These are phyloP conservation scores for Pseudogymnoascus pannorum DNA, from an alignment of 2,329 filamentous ascomycete genomes.

Conservation along the genomic window DNA sequence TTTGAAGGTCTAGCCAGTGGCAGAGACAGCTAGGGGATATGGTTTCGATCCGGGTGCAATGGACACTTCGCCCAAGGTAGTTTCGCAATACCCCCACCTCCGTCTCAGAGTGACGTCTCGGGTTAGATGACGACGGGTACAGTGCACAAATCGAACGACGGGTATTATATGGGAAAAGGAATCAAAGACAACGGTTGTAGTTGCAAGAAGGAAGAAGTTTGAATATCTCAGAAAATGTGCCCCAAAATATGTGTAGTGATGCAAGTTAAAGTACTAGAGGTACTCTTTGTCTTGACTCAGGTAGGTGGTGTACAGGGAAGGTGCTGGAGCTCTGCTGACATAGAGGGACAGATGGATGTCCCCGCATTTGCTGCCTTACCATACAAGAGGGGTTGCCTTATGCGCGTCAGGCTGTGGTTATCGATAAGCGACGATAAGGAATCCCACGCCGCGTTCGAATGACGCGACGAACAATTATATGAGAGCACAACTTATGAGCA, in stretches of 20 bases:
- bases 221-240: not conserved
- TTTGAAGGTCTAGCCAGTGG: slow-evolving; percentile 7
- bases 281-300: slow-evolving; percentile 5
- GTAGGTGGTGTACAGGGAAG: not conserved
- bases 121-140: not conserved
- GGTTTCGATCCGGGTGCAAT: not conserved
- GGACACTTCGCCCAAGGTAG: not conserved
- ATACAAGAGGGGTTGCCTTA: not conserved
- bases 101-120: slow-evolving; percentile 7
- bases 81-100: not conserved
- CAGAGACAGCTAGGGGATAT: not conserved
- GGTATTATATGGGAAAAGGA: not conserved
- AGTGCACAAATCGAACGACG: not conserved
- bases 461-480: slow-evolving; percentile 9
- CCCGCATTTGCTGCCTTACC: slow-evolving; percentile 6
- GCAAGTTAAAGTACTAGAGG: not conserved
- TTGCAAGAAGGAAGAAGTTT: not conserved
- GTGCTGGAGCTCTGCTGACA: slow-evolving; percentile 7
- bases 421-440: slow-evolving; percentile 6
- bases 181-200: not conserved
- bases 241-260: not conserved
- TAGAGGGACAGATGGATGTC: not conserved
- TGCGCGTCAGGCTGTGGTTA: slow-evolving; percentile 5
- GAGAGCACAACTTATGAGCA: not conserved
- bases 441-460: not conserved